These are phyloP conservation scores for Phytopythium delawarense DNA, from an alignment of 352 stramenopile species.

Conservation along the genomic window DNA sequence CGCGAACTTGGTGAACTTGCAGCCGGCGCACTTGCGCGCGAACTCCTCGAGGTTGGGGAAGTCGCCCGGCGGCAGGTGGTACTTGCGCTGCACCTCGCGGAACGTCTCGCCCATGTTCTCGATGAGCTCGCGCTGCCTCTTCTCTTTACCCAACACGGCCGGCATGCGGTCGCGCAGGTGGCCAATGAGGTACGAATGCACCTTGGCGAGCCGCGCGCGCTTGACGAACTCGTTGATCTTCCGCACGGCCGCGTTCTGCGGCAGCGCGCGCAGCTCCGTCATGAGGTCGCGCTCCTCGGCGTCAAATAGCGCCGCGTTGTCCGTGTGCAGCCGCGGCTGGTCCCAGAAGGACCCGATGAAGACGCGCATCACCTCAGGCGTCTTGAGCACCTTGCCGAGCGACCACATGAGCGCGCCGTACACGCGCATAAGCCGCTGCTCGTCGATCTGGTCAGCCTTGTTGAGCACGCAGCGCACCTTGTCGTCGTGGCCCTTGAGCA, in stretches of 20 bases:
- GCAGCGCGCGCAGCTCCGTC: slow-evolving; percentile 94
- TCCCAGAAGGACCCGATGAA: slow-evolving; percentile 99
- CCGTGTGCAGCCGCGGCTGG: slow-evolving; percentile 81
- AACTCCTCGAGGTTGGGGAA: slow-evolving; percentile 93
- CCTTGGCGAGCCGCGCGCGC: slow-evolving; percentile 91
- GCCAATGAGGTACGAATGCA: slow-evolving; percentile 97
- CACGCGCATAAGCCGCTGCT: slow-evolving; percentile 96
- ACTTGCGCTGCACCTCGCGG: slow-evolving; percentile 96
- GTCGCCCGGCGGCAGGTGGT: slow-evolving; percentile 93
- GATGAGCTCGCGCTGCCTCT: slow-evolving; percentile 96
- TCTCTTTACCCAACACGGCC: slow-evolving; percentile 95
- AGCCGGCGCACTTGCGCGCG: slow-evolving; percentile 61
- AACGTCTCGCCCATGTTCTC: slow-evolving; percentile 95
- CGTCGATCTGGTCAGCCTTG: slow-evolving; percentile 98
- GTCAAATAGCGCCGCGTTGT: slow-evolving; percentile 94
- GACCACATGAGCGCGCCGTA: slow-evolving; percentile 98
- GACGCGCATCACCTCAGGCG: slow-evolving; percentile 96
- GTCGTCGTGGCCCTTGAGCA: slow-evolving; percentile 95
- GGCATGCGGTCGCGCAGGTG: slow-evolving; percentile 97
- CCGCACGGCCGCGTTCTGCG: slow-evolving; percentile 94
- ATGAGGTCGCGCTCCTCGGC: slow-evolving; percentile 97
- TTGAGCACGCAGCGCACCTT: slow-evolving; percentile 99
- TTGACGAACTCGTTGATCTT: slow-evolving; percentile 96
- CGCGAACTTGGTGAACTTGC: slow-evolving; percentile 91
- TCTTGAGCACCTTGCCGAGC: slow-evolving; percentile 97